Conservation (phyloP, 805 yeast species). For the Zygotorulaspora sp. region DNA sequence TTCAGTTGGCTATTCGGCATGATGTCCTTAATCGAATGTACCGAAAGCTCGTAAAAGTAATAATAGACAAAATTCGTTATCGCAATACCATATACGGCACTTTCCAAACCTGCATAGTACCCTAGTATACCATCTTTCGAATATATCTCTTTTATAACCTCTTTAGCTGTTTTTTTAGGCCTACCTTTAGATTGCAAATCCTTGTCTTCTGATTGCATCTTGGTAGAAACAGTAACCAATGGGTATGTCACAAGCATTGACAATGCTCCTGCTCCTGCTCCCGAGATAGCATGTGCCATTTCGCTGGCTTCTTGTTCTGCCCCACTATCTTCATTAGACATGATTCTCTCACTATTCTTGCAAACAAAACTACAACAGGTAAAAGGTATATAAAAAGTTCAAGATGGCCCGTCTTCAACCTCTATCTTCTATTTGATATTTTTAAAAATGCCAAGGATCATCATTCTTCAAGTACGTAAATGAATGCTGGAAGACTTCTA, state of each 20-base stretch:
- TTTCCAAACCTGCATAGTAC: conserved; percentile 79
- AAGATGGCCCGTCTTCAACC: too few species aligned
- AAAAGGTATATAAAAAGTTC: too few species aligned
- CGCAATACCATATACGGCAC: conserved; percentile 82
- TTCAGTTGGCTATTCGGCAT: conserved; percentile 39
- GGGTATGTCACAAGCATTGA: conserved; percentile 89
- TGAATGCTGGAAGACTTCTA: too few species aligned
- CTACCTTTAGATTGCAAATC: conserved; percentile 23
- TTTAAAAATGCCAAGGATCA: too few species aligned
- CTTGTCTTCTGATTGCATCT: conserved; percentile 57
- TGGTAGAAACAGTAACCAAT: conserved; percentile 76
- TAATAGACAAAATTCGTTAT: conserved; percentile 85
- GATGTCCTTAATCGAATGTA: conserved; percentile 39
- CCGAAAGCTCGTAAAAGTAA: conserved; percentile 78
- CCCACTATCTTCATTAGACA: conserved; percentile 14
- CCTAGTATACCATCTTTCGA: conserved; percentile 60
- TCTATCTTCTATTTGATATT: too few species aligned
- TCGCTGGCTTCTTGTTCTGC: conserved; percentile 32
- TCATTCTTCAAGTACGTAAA: too few species aligned
- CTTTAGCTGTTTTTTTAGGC: conserved; percentile 23
- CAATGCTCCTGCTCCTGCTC: conserved; percentile 89
- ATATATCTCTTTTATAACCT: conserved; percentile 46
- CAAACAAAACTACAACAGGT: too few species aligned
- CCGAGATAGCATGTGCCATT: conserved; percentile 86
- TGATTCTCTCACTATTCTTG: background rate